Conservation (phyloP, 768 basidiomycete species). For the Rhodotorula graminis region DNA sequence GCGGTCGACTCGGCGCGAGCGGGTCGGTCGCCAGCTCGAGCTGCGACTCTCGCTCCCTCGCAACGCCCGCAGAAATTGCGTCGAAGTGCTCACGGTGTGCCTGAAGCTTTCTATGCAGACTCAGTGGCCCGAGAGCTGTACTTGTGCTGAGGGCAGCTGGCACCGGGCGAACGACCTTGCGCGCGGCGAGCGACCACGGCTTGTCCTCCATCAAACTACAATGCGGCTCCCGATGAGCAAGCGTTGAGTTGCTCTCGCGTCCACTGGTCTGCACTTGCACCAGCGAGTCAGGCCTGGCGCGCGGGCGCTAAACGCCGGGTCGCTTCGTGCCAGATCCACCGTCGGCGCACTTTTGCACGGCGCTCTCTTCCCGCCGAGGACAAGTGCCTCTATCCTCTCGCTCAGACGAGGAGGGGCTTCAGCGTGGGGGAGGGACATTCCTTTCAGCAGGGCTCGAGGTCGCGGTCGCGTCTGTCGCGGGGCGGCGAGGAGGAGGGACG, state of each 20-base stretch:
- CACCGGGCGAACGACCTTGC: neutral
- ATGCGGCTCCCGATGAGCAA: neutral
- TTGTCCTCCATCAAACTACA: neutral
- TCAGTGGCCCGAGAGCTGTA: too few species aligned
- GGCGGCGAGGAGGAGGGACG: neutral
- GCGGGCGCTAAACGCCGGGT: constrained; percentile 7
- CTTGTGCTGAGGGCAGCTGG: too few species aligned
- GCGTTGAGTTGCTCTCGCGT: constrained; percentile 4
- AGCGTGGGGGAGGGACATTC: constrained; percentile 7
- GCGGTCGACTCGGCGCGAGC: too few species aligned
- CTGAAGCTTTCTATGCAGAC: too few species aligned
- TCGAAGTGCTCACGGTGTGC: too few species aligned
- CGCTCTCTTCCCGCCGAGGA: constrained; percentile 6
- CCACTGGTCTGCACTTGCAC: neutral
- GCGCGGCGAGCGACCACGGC: too few species aligned
- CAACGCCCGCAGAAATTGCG: too few species aligned
- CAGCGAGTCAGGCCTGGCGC: neutral
- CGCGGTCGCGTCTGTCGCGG: neutral
- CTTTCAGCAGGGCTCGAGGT: neutral
- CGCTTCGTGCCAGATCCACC: constrained; percentile 8
- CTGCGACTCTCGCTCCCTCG: too few species aligned
- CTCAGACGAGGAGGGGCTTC: constrained; percentile 6
- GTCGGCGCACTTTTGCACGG: neutral
- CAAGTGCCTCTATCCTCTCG: constrained; percentile 2
- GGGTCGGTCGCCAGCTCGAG: too few species aligned